phyloP scores from a whole-genome alignment of 805 yeast species.

The Cyberlindnera saturnus region DNA sequence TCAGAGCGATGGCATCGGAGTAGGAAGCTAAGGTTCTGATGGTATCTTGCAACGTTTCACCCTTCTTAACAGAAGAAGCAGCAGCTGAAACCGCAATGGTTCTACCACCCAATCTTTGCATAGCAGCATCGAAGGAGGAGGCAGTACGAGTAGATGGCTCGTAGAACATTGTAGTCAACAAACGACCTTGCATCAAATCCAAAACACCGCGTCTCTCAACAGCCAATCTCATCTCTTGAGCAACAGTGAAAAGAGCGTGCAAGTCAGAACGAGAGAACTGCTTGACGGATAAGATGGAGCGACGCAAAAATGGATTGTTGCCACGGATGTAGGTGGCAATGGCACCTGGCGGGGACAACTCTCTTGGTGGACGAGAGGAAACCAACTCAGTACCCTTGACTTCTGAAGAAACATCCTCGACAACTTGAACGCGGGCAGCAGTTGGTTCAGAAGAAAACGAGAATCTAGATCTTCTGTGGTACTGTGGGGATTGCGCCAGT shows the following conservation, averaged over 20 bases:
- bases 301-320: constrained; percentile 87
- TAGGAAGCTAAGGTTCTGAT: constrained; percentile 91
- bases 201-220: constrained; percentile 95
- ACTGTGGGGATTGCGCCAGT: constrained; percentile 32
- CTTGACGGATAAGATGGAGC: constrained; percentile 81
- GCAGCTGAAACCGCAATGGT: constrained; percentile 81
- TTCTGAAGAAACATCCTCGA: constrained; percentile 23
- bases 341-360: constrained; percentile 72
- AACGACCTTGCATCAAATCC: constrained; percentile 84
- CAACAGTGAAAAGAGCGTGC: constrained; percentile 90
- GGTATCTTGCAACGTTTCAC: constrained; percentile 96
- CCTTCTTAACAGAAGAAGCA: constrained; percentile 94
- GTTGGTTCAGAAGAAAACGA: constrained; percentile 42
- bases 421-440: constrained; percentile 29
- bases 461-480: constrained; percentile 37
- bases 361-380: constrained; percentile 66
- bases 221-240: constrained; percentile 95
- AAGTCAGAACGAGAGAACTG: constrained; percentile 84
- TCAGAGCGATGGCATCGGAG: constrained; percentile 92
- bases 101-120: constrained; percentile 99
- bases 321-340: constrained; percentile 69
- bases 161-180: constrained; percentile 91
- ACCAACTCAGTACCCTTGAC: constrained; percentile 64
- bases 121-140: constrained; percentile 96
- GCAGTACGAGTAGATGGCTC: constrained; percentile 98